Evolutionary conservation across 1,284 basidiomycete genomes (phyloP), one percentile per base, ranked within the genome.

Genomic region (Malassezia brasiliensis): DNA sequence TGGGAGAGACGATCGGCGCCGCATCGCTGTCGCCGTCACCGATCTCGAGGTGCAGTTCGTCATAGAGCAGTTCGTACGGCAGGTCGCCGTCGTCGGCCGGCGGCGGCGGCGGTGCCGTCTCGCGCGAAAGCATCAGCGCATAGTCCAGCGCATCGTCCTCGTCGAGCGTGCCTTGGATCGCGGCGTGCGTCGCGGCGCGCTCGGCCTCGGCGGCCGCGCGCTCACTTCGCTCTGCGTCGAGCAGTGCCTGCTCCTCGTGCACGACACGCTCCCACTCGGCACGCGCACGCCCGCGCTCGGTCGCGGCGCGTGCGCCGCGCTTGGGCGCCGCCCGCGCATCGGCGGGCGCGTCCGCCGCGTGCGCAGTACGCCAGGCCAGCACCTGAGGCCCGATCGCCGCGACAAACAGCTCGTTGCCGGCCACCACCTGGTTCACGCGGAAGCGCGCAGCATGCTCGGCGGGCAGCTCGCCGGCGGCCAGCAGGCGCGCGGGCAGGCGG

Each of bases 71-170:
- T 11, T 57, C 55, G n/a, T 38, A 15, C 9, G 55, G 30, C 2
- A 52, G 35, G 28, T 57, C 55, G 7, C 22, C 17, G n/a, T 40
- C 38, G 10, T 40, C 38, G 2, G 38, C n/a, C 15, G 40, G 40
- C 20, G 17, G 4, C 17, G 15, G 19, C 22, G 20, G 36, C 44
- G 17, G 19, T 10, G 44, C 49, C 68, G 89, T 85, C 35, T 90
- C 88, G 5, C 85, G 82, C 60, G 85, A 88, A 54, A 90, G 80
- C 86, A 90, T 88, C 50, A 90, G 73, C 0, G 84, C 81, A 66
- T 90, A 90, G 63, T 87, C 85, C 19, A 90, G 77, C 0, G 85
- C 86, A 66, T 88, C 87, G 7, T 77, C 76, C 66, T 90, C 88
- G 61, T 79, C 83, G 42, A 90, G 76, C 0, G 86, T 87, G n/a